Base-by-base conservation (phyloP, 441 rosid species). In the Sinapis alba region DNA sequence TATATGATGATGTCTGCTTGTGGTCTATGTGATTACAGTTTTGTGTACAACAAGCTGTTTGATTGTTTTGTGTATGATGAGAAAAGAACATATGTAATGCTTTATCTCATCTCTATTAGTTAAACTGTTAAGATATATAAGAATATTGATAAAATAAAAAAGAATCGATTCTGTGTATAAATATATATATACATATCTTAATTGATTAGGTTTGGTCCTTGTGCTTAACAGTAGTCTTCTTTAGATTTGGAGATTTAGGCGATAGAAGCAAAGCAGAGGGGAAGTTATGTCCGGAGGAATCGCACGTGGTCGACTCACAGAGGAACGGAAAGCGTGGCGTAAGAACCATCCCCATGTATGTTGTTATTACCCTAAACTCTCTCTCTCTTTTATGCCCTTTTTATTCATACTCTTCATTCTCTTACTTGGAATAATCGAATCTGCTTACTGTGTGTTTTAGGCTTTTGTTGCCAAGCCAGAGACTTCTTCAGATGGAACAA, bases 241-340 rank as follows among this genome's bases (percentile, higher is more conserved):
- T 60, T 28, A 36, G 64, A 28, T 15, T 57, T 24, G 19, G 62
- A 6, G 34, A 26, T 16, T 20, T 34, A 51, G 67, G 56, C 50
- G 67, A 62, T 62, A 38, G 65, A 61, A 61, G 65, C 27, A 51
- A 60, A 16, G 43, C 16, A 6, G 41, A 36, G 10, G 10, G 6
- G 6, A 62, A 62, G 51, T 67, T 3, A 67, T 67, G 71, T 67
- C 71, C 41, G 71, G 71, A 28, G 71, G 71, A 67, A 67, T 67
- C 18, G 71, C 71, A 50, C 71, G 71, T 27, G 71, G 71, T 50
- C 43, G 71, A 51, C 71, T 67, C 45, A 67, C 71, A 67, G 71
- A 67, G 45, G 71, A 67, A 56, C 11, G 71, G 18, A 67, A 67
- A 67, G 71, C 71, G 24, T 67, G 60, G 71, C 71, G 71, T 67